phyloP scores from a whole-genome alignment of 306 rosid species.

The Medicago ruthenica region DNA sequence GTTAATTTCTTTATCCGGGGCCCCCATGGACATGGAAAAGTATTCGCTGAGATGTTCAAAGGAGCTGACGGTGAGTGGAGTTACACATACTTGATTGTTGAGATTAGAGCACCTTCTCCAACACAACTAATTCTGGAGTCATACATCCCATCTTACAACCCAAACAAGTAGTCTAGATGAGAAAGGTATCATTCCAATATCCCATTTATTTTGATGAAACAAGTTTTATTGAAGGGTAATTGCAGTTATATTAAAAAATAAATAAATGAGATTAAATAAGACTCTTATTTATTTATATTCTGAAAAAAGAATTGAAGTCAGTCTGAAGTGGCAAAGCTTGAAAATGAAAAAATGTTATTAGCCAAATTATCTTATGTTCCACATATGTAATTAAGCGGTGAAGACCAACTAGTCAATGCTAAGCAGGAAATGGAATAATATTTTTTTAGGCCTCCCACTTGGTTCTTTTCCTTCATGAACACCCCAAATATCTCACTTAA shows the following conservation, averaged over 20 bases:
- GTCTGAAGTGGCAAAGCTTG: slow-evolving; percentile 20
- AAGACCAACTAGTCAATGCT: too few species aligned
- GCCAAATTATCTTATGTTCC: slow-evolving; percentile 1
- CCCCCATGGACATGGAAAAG: slow-evolving; percentile 91
- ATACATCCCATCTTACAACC: slow-evolving; percentile 68
- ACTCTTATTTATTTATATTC: not conserved
- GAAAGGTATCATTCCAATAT: slow-evolving; percentile 42
- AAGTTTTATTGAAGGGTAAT: too few species aligned
- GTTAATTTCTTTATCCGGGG: slow-evolving; percentile 92
- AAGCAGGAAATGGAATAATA: too few species aligned
- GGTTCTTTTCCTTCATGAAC: too few species aligned
- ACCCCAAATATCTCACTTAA: too few species aligned
- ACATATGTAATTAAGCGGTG: too few species aligned
- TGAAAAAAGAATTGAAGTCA: not conserved
- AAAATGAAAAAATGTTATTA: not conserved
- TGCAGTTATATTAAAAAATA: too few species aligned
- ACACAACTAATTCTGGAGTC: slow-evolving; percentile 90
- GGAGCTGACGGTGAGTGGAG: slow-evolving; percentile 80
- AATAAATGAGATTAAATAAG: not conserved
- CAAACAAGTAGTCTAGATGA: slow-evolving; percentile 41
- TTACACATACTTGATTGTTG: slow-evolving; percentile 82
- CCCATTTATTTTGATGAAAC: too few species aligned
- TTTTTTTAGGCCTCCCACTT: too few species aligned
- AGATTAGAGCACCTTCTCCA: slow-evolving; percentile 77
- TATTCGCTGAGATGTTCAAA: slow-evolving; percentile 87